Base-by-base conservation (phyloP, 2,329 filamentous ascomycete species). In the Metarhizium album region DNA sequence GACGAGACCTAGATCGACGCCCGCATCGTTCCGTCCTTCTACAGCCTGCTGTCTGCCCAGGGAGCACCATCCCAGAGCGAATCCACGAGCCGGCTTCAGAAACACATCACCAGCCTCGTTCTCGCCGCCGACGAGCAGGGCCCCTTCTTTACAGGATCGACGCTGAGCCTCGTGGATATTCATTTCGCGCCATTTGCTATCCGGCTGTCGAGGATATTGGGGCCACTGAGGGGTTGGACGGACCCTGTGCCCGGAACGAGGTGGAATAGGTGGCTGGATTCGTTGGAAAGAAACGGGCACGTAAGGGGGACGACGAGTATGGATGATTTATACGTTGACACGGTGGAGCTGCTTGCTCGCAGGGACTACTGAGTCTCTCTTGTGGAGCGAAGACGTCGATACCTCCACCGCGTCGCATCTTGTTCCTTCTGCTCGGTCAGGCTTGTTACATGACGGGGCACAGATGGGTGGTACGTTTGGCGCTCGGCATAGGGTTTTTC, bases 121-220 rank as follows among this genome's bases (percentile, higher is more conserved):
- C 59, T 83, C 20, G 72, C 72, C 3, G 72, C 74, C 1, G 71
- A 74, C 45, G 68, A 73, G 57, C 57, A 74, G 48, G 86, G 86
- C 0, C 86, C 86, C 0, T 89, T 85, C 64, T 90, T 90, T 62
- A 74, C 75, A 16, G 73, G 73, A 2, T 52, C 60, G n/a, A 63
- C 66, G 7, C 58, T 75, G n/a, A 70, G 67, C 76, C 57, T 88
- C 50, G 86, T 90, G 0, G 86, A 90, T 57, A 74, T 89, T 16
- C 83, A 89, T 60, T 75, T 89, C 45, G 86, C 86, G 1, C 87
- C 87, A 0, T 90, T 87, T 75, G 76, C 87, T 14, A 62, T 90
- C 18, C 76, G 87, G 1, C 69, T 90, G 53, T 73, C 76, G n/a
- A 77, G 79, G 2, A 78, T 89, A 18, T 68, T 87, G 33, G 74